Percentiles rank a stretch among this genome's conserved stretches.
Evolutionary conservation across 1,284 basidiomycete genomes (phyloP).

Genomic region (Puccinia novopanici): DNA sequence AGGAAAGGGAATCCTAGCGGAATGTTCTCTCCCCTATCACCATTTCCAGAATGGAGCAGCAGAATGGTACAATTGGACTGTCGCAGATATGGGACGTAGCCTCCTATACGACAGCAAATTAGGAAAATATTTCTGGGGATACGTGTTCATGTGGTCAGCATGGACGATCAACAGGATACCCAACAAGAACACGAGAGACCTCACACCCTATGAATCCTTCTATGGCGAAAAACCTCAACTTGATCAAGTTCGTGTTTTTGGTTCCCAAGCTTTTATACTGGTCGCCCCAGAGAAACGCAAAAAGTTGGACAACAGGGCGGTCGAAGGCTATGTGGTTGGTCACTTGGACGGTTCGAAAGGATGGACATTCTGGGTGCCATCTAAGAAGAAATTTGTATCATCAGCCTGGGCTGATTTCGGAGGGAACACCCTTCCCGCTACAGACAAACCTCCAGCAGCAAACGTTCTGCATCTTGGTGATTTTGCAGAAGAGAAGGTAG

Average conservation of each 20-base stretch:
- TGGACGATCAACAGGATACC: neutral
- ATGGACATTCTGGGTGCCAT: neutral
- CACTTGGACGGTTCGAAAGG: neutral
- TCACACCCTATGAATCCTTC: neutral
- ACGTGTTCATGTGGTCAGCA: neutral
- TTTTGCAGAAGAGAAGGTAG: no score
- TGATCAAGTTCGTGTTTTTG: neutral
- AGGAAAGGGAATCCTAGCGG: neutral
- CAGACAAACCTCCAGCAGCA: no score
- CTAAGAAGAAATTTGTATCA: neutral
- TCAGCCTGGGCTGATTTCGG: neutral
- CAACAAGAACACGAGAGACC: neutral
- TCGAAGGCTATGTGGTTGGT: neutral
- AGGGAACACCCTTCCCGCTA: no score
- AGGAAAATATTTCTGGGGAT: neutral
- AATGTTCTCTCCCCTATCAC: neutral
- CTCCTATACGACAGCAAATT: neutral
- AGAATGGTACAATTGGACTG: neutral
- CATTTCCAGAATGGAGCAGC: no score
- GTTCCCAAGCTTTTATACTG: neutral
- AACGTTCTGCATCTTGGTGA: no score
- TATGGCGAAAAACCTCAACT: constrained; percentile 10
- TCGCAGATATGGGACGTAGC: constrained; percentile 8
- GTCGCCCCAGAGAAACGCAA: neutral
- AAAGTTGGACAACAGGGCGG: neutral